Evolutionary conservation across 192 early-diverging fungal genomes (phyloP), one percentile per base, ranked within the genome.

Genomic region (Glomus cerebriforme): DNA sequence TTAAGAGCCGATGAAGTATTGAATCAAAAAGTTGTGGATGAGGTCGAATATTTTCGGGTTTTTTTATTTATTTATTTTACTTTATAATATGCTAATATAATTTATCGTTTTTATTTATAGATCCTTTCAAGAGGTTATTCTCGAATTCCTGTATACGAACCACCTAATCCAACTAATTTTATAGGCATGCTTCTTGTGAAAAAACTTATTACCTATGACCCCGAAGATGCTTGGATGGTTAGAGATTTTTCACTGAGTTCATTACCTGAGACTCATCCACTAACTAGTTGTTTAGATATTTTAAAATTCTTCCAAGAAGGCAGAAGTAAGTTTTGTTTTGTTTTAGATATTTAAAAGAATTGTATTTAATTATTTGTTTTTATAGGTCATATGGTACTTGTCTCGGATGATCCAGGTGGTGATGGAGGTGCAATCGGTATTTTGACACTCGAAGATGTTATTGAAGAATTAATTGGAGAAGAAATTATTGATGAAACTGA

Each of bases 251-350:
- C 83, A 1, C 79, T 90, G 26, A 86, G 84, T 70, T 83, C 86
- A 15, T 64, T 90, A 37, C 88, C 88, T 0, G 87, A 90, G 34
- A 86, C 88, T n/a, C 82, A 82, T 0, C 83, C 87, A 35, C 83
- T 86, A 76, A 90, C 88, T 26, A 90, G 87, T 47, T 90, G 88
- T 79, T 79, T 92, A 64, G 93, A 95, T 60, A 93, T 95, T 43
- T 83, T 95, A 63, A 95, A 95, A 81, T 92, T 92, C 64, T 95
- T 95, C 83, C 93, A 95, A 75, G 92, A 93, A 78, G 93, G 93
- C 26, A 88, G 92, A 73, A 92, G 92, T 85, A 81, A 76, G 72
- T 32, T 24, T 39, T 39, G 7, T 39, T 39, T 8, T 39, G 7
- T 39, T 43, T 43, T 12, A 12, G 10, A 43, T 43, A 43, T 12